phyloP scores from a whole-genome alignment of 495 filamentous ascomycete species.

The Letharia lupina region DNA sequence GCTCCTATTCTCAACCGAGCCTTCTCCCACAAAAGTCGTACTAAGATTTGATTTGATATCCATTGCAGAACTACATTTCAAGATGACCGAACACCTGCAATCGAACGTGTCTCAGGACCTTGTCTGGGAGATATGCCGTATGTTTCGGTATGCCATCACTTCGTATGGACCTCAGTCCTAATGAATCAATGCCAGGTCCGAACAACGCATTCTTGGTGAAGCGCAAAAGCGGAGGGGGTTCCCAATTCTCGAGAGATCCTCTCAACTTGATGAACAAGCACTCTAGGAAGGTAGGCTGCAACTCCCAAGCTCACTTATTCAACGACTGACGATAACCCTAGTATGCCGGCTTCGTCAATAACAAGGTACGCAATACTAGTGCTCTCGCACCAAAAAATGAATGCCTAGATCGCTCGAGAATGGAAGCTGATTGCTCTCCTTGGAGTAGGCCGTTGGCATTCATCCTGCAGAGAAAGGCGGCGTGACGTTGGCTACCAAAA shows the following conservation, averaged over 20 bases:
- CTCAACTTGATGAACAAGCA: slow-evolving; percentile 86
- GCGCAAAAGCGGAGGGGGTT: slow-evolving; percentile 64
- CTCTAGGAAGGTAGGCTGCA: slow-evolving; percentile 67
- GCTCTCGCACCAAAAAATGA: background rate
- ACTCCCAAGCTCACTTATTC: background rate
- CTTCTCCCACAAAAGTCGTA: background rate
- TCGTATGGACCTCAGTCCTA: background rate
- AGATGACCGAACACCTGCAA: slow-evolving; percentile 33
- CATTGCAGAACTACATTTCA: background rate
- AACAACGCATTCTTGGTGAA: slow-evolving; percentile 85
- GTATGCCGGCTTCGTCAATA: slow-evolving; percentile 85
- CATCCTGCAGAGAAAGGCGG: slow-evolving; percentile 56
- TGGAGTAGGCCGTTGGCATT: slow-evolving; percentile 69
- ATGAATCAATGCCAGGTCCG: slow-evolving; percentile 45
- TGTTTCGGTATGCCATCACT: slow-evolving; percentile 35
- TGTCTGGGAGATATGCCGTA: slow-evolving; percentile 84
- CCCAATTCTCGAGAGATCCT: slow-evolving; percentile 87
- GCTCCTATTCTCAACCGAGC: background rate
- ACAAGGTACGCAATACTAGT: slow-evolving; percentile 59
- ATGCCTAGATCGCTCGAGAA: background rate
- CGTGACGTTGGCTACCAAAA: slow-evolving; percentile 76
- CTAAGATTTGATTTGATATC: background rate
- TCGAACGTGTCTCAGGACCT: slow-evolving; percentile 73
- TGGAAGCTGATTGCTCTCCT: slow-evolving; percentile 17
- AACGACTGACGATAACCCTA: slow-evolving; percentile 30